Evolutionary conservation across 2,329 filamentous ascomycete genomes (phyloP), one percentile per base, ranked within the genome.

Genomic region (Sclerotinia sclerotiorum): DNA sequence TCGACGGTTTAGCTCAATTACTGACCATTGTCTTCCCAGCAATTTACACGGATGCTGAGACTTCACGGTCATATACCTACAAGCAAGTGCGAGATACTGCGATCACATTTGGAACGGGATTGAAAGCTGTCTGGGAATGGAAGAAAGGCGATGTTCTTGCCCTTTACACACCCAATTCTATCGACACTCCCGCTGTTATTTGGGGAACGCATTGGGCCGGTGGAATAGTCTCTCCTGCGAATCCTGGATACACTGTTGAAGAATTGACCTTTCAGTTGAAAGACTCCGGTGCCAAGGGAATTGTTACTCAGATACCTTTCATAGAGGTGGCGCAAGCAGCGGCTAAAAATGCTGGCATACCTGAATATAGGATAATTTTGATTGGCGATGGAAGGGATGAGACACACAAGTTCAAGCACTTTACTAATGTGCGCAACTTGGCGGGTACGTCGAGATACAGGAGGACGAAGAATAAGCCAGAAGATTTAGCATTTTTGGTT

Each of bases 171-270:
- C 91, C 93, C 39, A 97, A 98, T 78, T 88, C 85, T 78, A 90
- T 97, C 76, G 94, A 97, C 78, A 92, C 90, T 0, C 89, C 92
- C 0, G 82, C 89, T 3, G 79, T 93, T 58, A 92, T 87, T 78
- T 92, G 92, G 83, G 94, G 93, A 39, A 84, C 87, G 13, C 87
- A 90, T 72, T 97, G 92, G 91, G 90, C 92, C 0, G 94, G 93
- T 57, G 93, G 91, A 42, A 82, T 92, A 64, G 81, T 92, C 15
- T 93, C 90, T n/a, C 93, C 94, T 0, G 93, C 92, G 3, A 97
- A 97, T 76, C 93, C 94, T 27, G 88, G 88, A 5, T 97, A 97
- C 80, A 97, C 91, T 0, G 86, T 86, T 17, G 87, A 92, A 13
- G 94, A 98, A 79, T 84, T 97, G 46, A 88, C 90, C 5, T 93